Conservation (phyloP, 345 rosid species). For the Cardiospermum halicacabum region DNA sequence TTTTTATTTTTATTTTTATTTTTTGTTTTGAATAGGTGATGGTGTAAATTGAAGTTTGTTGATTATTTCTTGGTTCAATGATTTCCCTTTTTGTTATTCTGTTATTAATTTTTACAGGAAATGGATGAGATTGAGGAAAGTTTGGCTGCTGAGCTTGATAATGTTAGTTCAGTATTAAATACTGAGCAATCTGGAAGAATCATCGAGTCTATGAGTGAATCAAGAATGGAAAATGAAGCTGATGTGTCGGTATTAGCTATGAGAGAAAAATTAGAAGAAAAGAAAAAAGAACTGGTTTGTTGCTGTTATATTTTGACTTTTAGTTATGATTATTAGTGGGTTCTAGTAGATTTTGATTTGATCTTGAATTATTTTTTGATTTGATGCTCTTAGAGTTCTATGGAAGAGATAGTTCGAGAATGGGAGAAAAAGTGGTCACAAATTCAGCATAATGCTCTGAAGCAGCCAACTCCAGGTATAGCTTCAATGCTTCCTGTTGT, state of each 20-base stretch:
- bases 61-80: neutral
- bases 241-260: slow-evolving; percentile 42
- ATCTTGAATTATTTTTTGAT: slow-evolving; percentile 15
- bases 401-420: slow-evolving; percentile 63
- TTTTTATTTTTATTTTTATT: too few relatives aligned
- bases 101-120: slow-evolving; percentile 41
- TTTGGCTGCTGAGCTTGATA: slow-evolving; percentile 50
- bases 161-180: slow-evolving; percentile 30
- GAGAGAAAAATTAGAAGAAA: slow-evolving; percentile 60
- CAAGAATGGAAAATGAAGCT: slow-evolving; percentile 30
- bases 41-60: neutral
- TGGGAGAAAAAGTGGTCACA: slow-evolving; percentile 69
- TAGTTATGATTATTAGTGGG: neutral
- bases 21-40: slow-evolving; percentile 2
- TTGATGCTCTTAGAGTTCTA: slow-evolving; percentile 50
- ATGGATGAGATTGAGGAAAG: slow-evolving; percentile 54
- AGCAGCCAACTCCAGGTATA: slow-evolving; percentile 82
- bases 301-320: slow-evolving; percentile 6
- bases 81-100: neutral
- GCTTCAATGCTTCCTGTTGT: neutral
- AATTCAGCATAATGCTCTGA: slow-evolving; percentile 64
- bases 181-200: slow-evolving; percentile 27
- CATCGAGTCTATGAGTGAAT: slow-evolving; percentile 23
- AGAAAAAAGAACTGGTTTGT: slow-evolving; percentile 67
- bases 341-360: neutral